A percentile compares a stretch with the other conserved stretches of the same genome.
Evolutionary conservation across 2,329 filamentous ascomycete species (phyloP).

Genomic region (Trichoderma sp.): DNA sequence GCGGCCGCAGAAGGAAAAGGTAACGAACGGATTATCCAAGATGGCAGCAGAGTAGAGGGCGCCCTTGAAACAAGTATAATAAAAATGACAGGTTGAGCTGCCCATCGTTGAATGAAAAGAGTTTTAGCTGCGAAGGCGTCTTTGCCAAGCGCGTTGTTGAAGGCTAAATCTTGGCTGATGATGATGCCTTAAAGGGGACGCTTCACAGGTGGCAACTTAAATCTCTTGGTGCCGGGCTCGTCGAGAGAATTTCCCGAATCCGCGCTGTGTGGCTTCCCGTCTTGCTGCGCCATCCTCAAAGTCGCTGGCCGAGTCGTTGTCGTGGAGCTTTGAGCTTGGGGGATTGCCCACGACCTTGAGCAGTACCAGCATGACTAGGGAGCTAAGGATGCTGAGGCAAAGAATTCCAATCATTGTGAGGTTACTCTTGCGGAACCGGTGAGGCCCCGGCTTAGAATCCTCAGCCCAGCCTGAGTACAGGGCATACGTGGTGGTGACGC

Average conservation of each 20-base stretch:
- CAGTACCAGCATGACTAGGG: constrained; percentile 64
- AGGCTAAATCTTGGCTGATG: constrained; percentile 22
- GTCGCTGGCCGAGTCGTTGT: constrained; percentile 39
- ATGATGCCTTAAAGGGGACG: background rate
- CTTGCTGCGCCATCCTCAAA: constrained; percentile 60
- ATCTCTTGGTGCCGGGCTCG: constrained; percentile 27
- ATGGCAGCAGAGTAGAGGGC: constrained; percentile 18
- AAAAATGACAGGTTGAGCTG: constrained; percentile 40
- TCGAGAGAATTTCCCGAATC: constrained; percentile 47
- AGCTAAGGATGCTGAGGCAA: constrained; percentile 70
- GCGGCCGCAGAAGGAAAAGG: background rate
- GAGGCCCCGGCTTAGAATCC: constrained; percentile 64
- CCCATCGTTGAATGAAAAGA: constrained; percentile 22
- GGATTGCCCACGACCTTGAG: constrained; percentile 57
- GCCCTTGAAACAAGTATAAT: constrained; percentile 10
- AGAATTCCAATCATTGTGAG: constrained; percentile 85
- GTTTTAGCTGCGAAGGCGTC: background rate
- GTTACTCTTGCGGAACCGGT: constrained; percentile 79
- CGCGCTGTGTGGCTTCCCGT: constrained; percentile 55
- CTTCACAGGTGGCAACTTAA: background rate
- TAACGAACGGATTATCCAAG: background rate
- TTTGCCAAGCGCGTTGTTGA: constrained; percentile 30
- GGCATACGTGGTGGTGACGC: constrained; percentile 83
- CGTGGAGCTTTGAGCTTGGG: constrained; percentile 45
- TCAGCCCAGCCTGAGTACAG: constrained; percentile 83